These are phyloP conservation scores for Cladophialophora yegresii DNA, from an alignment of 2,329 filamentous ascomycete genomes.

Conservation along the genomic window DNA sequence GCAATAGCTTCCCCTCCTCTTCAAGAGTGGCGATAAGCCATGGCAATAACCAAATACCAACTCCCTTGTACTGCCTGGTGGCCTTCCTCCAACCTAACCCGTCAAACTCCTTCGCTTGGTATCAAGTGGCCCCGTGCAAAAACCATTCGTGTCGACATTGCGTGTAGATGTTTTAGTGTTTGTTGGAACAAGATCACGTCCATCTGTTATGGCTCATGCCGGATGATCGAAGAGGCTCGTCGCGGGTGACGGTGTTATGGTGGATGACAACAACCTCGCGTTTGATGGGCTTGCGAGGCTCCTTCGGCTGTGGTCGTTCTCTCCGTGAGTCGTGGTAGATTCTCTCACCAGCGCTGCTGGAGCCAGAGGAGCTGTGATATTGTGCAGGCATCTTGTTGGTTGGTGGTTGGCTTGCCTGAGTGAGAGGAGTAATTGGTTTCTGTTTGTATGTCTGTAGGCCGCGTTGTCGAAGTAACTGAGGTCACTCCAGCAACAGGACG, in stretches of 20 bases:
- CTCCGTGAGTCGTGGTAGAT: conserved; percentile 28
- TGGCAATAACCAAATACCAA: conserved; percentile 6
- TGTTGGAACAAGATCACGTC: conserved; percentile 20
- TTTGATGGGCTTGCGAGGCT: conserved; percentile 27
- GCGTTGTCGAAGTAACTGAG: background rate
- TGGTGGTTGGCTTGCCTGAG: conserved; percentile 1
- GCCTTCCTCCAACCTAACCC: conserved; percentile 1
- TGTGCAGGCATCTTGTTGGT: conserved; percentile 28
- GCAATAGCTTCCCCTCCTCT: conserved; percentile 16
- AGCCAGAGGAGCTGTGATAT: conserved; percentile 30
- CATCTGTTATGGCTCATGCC: conserved; percentile 32
- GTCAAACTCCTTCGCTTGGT: conserved; percentile 29
- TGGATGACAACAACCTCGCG: conserved; percentile 31
- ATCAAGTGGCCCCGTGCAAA: conserved; percentile 17
- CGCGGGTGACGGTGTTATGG: conserved; percentile 29
- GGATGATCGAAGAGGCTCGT: conserved; percentile 26
- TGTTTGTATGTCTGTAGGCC: background rate
- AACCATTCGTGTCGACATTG: conserved; percentile 22
- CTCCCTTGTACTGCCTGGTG: conserved; percentile 5
- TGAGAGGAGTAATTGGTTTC: background rate
- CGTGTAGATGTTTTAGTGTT: background rate
- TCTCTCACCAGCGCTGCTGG: conserved; percentile 31
- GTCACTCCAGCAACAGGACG: background rate
- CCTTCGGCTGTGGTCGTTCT: conserved; percentile 29
- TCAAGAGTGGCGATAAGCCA: conserved; percentile 18